Base-by-base conservation (phyloP, 225 moss, liverwort and hornwort species). In the Lunularia cruciata region DNA sequence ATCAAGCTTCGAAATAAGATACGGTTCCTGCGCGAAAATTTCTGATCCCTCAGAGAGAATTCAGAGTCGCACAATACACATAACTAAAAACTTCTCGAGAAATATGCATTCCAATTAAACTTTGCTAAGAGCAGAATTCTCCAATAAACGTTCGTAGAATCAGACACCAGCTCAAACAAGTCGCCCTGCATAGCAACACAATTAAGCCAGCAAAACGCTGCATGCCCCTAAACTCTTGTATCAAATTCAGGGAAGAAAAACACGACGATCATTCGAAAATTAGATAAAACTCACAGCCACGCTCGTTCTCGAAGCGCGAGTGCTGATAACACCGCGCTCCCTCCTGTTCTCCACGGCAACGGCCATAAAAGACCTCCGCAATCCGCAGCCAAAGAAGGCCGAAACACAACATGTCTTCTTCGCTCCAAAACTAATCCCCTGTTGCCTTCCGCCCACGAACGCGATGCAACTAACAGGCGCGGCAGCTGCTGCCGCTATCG, bases 1-100 rank as follows among this genome's bases (percentile, higher is more conserved):
- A 60, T 98, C 90, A 54, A 98, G 96, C 83, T 93, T 98, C 25
- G 96, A 68, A 52, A 83, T 72, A 14, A 83, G 67, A 49, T 75
- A 83, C 0, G 82, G 82, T 31, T 83, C 82, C 81, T 81, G 77
- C 71, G 31, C 31, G 55, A 5, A 32, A 67, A 40, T 40, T 6
- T 67, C 13, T 9, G 20, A 10, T 3, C 49, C 1, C 0, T 10
- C 9, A 6, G 6, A 63, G n/a, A 31, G 0, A 34, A 61, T 18
- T 12, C 27, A 1, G 60, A 58, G 57, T 28, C 13, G 19, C 30
- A 18, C 32, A 3, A 14, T 3, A 14, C n/a, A 34, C 14, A 15
- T 6, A 18, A 54, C 26, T 27, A 6, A 27, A 28, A 12, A 28
- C 0, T 1, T 28, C 11, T 20, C 12, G 54, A 5, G 18, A 57